Evolutionary conservation across 495 filamentous ascomycete genomes (phyloP).

Genomic region (Talaromyces liani): DNA sequence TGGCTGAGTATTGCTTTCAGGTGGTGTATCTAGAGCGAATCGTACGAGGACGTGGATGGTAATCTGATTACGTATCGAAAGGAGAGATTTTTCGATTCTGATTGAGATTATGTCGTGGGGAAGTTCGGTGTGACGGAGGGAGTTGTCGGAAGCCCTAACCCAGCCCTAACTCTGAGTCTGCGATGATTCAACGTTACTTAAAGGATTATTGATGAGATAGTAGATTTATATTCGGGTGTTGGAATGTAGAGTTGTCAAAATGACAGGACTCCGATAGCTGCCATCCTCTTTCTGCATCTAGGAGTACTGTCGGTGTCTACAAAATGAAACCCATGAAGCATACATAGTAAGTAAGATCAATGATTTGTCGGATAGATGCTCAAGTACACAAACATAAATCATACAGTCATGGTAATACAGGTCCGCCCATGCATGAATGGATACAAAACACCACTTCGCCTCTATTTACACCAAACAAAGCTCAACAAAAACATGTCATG

Average conservation of each 20-base stretch:
- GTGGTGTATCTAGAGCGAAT: background rate
- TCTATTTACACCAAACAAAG: slow-evolving; percentile 14
- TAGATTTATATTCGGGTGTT: too few relatives aligned
- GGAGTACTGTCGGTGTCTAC: too few relatives aligned
- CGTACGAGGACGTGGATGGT: background rate
- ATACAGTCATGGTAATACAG: background rate
- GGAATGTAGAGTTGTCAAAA: too few relatives aligned
- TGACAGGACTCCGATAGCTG: too few relatives aligned
- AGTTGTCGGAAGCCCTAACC: background rate
- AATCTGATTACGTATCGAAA: background rate
- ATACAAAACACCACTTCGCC: slow-evolving; percentile 6
- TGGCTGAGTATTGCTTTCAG: background rate
- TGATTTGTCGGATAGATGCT: background rate
- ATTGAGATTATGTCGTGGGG: background rate
- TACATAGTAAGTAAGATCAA: too few relatives aligned
- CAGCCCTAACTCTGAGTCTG: background rate
- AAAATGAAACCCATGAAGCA: too few relatives aligned
- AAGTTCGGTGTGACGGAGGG: background rate
- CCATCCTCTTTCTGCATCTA: too few relatives aligned
- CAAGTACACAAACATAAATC: background rate
- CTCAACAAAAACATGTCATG: background rate
- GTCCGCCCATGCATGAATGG: background rate
- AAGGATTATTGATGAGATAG: too few relatives aligned
- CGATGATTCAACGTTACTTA: too few relatives aligned
- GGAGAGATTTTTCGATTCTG: background rate